A percentile compares a stretch with the other conserved stretches of the same genome.
Evolutionary conservation across 352 stramenopile genomes (phyloP).

Genomic region (Phytophthora citricola): DNA sequence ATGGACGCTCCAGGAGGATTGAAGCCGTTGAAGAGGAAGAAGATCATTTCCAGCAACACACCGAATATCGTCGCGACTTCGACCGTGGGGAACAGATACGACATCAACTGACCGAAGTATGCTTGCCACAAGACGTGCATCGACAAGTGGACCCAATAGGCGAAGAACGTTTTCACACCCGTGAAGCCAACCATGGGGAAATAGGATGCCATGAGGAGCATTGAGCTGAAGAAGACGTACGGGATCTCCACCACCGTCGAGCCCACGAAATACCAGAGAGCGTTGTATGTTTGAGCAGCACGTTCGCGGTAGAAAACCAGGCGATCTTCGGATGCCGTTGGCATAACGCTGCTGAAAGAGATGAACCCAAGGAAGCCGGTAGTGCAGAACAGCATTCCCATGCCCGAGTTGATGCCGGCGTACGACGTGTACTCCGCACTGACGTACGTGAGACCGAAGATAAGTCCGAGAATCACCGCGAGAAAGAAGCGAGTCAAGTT

Average conservation of each 20-base stretch:
- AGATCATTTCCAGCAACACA: conserved; percentile 24
- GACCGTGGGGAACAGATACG: conserved; percentile 41
- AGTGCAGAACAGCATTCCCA: conserved; percentile 71
- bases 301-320: conserved; percentile 90
- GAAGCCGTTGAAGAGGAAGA: conserved; percentile 30
- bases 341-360: conserved; percentile 67
- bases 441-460: conserved; percentile 36
- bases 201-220: conserved; percentile 26
- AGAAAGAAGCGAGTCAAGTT: conserved; percentile 52
- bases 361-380: conserved; percentile 76
- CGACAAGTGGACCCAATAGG: conserved; percentile 25
- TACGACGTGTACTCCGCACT: conserved; percentile 33
- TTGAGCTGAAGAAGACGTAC: conserved; percentile 53
- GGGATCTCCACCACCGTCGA: conserved; percentile 29
- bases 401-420: conserved; percentile 34
- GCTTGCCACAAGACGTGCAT: conserved; percentile 30
- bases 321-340: conserved; percentile 76
- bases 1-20: conserved; percentile 21
- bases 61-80: conserved; percentile 54
- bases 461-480: conserved; percentile 24
- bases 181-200: conserved; percentile 34
- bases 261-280: conserved; percentile 32
- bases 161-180: conserved; percentile 17
- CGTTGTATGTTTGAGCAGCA: conserved; percentile 59
- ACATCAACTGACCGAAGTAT: conserved; percentile 38